phyloP scores from a whole-genome alignment of 2,329 filamentous ascomycete genomes.

The Neopestalotiopsis sp. region DNA sequence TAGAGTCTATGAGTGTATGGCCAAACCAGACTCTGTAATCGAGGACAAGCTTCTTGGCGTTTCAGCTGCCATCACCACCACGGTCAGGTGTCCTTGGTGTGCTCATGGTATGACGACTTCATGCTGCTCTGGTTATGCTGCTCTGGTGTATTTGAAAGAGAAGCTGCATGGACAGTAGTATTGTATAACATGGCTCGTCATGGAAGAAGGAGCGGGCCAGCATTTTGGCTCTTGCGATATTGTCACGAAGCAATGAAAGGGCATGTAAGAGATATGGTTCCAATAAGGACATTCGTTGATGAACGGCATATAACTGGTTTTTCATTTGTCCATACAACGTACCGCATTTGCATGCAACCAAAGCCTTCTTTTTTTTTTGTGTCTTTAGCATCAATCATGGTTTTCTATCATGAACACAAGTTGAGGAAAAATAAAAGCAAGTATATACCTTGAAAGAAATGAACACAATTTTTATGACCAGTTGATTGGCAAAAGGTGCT shows the following conservation, averaged over 20 bases:
- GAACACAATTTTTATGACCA: background rate
- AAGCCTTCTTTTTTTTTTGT: background rate
- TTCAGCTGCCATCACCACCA: conserved; percentile 62
- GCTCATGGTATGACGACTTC: conserved; percentile 70
- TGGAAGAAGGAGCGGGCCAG: background rate
- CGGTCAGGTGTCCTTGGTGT: conserved; percentile 75
- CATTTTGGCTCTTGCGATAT: background rate
- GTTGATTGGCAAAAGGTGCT: no score
- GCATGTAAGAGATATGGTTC: conserved; percentile 1
- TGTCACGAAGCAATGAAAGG: background rate
- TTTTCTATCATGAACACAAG: background rate
- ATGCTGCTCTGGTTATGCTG: conserved; percentile 73
- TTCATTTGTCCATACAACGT: background rate
- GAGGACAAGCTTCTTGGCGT: conserved; percentile 58
- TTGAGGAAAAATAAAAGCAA: background rate
- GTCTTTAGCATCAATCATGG: background rate
- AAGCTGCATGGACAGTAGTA: conserved; percentile 53
- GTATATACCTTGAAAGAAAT: background rate
- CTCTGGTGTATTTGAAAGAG: conserved; percentile 70
- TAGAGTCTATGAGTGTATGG: conserved; percentile 69
- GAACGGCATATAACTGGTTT: background rate
- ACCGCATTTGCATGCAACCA: background rate
- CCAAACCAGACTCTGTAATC: conserved; percentile 60
- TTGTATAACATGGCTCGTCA: background rate
- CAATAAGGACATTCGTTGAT: conserved; percentile 3